Conservation (phyloP, 1,284 basidiomycete genomes). For the Kwoniella shivajii region DNA sequence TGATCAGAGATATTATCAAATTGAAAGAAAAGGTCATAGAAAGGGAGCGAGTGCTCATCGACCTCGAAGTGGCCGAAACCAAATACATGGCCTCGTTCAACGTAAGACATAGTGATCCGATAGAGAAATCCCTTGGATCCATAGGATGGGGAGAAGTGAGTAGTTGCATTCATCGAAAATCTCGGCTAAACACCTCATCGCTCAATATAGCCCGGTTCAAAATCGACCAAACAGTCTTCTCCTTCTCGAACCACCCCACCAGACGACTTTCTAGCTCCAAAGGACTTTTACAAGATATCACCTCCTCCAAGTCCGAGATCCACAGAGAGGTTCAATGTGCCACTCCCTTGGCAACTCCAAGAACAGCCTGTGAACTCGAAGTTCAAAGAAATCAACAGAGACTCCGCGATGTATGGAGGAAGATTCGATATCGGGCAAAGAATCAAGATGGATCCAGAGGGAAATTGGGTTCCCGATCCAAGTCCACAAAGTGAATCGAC, state of each 20-base stretch:
- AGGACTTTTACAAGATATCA: slow-evolving; percentile 11
- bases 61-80: slow-evolving; percentile 74
- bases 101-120: slow-evolving; percentile 19
- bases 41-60: slow-evolving; percentile 69
- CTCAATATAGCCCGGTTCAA: neutral
- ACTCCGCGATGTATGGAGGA: slow-evolving; percentile 70
- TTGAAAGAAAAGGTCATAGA: slow-evolving; percentile 70
- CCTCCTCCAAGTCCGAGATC: slow-evolving; percentile 1
- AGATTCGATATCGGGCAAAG: slow-evolving; percentile 70
- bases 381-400: slow-evolving; percentile 69
- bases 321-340: slow-evolving; percentile 2
- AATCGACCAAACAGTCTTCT: neutral
- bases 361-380: slow-evolving; percentile 59
- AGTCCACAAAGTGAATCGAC: slow-evolving; percentile 19
- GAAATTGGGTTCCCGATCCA: slow-evolving; percentile 54
- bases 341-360: neutral
- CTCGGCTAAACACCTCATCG: no score
- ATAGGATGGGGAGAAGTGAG: slow-evolving; percentile 1
- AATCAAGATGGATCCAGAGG: slow-evolving; percentile 61
- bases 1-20: slow-evolving; percentile 64
- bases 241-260: neutral
- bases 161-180: neutral
- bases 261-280: slow-evolving; percentile 3
- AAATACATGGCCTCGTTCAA: slow-evolving; percentile 72
- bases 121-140: neutral